These are phyloP conservation scores for Neckera pumila DNA, from an alignment of 225 moss, liverwort and hornwort genomes.

Conservation along the genomic window DNA sequence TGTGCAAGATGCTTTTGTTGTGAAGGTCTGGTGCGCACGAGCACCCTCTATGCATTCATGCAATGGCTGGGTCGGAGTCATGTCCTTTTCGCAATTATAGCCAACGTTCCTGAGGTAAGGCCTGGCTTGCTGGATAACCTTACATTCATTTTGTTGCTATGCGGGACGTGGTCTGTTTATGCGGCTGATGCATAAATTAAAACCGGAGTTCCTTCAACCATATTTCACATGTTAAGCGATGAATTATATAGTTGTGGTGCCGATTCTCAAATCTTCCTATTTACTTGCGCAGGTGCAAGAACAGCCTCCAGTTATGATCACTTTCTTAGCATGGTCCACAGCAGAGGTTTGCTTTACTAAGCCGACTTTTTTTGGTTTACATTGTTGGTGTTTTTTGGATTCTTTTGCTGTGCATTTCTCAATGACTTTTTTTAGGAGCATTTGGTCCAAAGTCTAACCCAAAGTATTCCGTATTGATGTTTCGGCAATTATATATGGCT, in stretches of 20 bases:
- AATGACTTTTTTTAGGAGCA: neutral
- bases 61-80: constrained; percentile 87
- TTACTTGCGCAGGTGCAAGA: constrained; percentile 43
- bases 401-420: neutral
- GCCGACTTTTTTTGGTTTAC: neutral
- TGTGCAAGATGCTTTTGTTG: neutral
- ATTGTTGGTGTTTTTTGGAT: neutral
- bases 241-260: neutral
- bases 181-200: neutral
- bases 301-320: constrained; percentile 52
- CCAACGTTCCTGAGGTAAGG: constrained; percentile 57
- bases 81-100: constrained; percentile 64
- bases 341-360: constrained; percentile 44
- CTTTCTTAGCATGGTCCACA: constrained; percentile 65
- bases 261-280: neutral
- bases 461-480: neutral
- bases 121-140: neutral
- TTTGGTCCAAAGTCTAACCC: neutral
- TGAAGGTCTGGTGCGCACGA: constrained; percentile 72
- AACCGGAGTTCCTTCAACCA: neutral
- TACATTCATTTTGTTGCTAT: neutral
- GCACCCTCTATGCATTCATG: constrained; percentile 53
- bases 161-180: neutral
- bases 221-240: neutral
- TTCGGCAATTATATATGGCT: neutral